Evolutionary conservation across 148 eudicot genomes (phyloP).

Genomic region (Polygonum maritimum): DNA sequence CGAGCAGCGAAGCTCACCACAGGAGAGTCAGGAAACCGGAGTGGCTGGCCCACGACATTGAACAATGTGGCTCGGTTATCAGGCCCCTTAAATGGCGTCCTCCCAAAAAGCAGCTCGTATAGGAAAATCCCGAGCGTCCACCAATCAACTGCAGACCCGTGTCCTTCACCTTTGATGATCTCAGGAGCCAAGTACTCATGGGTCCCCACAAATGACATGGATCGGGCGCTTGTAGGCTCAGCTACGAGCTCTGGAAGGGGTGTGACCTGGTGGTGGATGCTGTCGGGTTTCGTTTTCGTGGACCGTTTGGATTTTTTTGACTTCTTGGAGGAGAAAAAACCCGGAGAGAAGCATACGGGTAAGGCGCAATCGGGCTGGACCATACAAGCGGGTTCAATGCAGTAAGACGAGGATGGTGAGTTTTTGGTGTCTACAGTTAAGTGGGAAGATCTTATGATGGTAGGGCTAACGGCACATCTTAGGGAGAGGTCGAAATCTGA

Average conservation of each 20-base stretch:
- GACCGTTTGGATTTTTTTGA: conserved; percentile 38
- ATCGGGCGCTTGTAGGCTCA: conserved; percentile 82
- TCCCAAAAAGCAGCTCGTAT: conserved; percentile 74
- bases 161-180: conserved; percentile 88
- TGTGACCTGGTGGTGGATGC: conserved; percentile 32
- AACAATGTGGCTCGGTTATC: conserved; percentile 80
- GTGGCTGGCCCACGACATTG: conserved; percentile 85
- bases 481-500: conserved; percentile 95
- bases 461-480: conserved; percentile 74
- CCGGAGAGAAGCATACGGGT: conserved; percentile 75
- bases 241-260: conserved; percentile 84
- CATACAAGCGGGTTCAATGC: conserved; percentile 69
- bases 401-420: conserved; percentile 40
- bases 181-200: conserved; percentile 93
- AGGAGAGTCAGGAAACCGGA: conserved; percentile 70
- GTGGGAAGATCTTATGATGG: conserved; percentile 58
- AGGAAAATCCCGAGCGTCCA: conserved; percentile 93
- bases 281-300: conserved; percentile 21
- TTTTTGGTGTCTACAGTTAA: conserved; percentile 38
- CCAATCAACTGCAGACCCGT: conserved; percentile 97
- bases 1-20: conserved; percentile 84
- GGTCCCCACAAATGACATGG: conserved; percentile 97
- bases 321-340: conserved; percentile 34
- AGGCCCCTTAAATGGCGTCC: conserved; percentile 73
- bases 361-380: conserved; percentile 59